These are phyloP conservation scores for Berkeleyomyces rouxiae DNA, from an alignment of 2,329 filamentous ascomycete genomes.

Conservation along the genomic window DNA sequence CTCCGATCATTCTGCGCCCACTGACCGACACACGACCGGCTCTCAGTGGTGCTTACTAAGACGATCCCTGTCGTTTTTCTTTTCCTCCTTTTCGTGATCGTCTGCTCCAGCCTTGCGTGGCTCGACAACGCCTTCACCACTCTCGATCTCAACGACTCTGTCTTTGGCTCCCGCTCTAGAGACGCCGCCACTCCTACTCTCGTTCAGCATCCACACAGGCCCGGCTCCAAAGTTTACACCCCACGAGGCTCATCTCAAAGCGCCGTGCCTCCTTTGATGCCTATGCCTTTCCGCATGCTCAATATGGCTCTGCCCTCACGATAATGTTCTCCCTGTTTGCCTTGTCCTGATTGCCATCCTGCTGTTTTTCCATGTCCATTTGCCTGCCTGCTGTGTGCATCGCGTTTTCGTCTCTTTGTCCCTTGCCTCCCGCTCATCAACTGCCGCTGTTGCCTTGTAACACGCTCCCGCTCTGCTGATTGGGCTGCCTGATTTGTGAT, in stretches of 20 bases:
- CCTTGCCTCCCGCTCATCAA: neutral
- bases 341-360: constrained; percentile 6
- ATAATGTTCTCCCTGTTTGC: constrained; percentile 8
- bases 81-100: neutral
- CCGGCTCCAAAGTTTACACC: neutral
- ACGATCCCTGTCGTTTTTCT: neutral
- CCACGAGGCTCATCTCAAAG: neutral
- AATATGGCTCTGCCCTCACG: constrained; percentile 12
- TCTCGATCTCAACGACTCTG: neutral
- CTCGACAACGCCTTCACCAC: neutral
- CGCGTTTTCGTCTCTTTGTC: neutral
- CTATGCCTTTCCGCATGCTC: neutral
- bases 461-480: neutral
- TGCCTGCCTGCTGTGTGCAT: neutral
- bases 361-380: constrained; percentile 13
- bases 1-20: no score
- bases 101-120: neutral
- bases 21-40: no score
- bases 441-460: constrained; percentile 1
- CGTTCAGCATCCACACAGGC: neutral
- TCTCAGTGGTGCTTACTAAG: neutral
- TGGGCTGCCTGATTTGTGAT: neutral
- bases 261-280: constrained; percentile 1
- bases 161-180: neutral
- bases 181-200: neutral